Base-by-base conservation (phyloP, 139 green algal species). In the Micromonas pusilla region DNA sequence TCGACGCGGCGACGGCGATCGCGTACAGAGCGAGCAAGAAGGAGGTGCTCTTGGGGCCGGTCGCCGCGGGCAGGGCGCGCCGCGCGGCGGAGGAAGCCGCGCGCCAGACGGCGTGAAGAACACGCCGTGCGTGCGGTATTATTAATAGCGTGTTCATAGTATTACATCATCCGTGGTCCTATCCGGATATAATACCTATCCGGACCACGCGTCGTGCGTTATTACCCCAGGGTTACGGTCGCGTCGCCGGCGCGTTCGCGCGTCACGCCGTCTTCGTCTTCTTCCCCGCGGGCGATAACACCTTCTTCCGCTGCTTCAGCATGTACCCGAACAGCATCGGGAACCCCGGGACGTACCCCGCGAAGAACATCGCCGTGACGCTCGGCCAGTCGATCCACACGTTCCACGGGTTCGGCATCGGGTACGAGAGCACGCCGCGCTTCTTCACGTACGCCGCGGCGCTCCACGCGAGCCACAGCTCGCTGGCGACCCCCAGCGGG, bases 251-350 rank as follows among this genome's bases (percentile, higher is more conserved):
- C 9, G 45, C 45, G 9, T 9, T 16, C 9, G 9, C 9, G 9
- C 45, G 16, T 76, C 76, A 78, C 32, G 25, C 52, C 26, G 4
- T 70, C 70, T 83, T 83, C 20, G 31, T 80, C 53, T 83, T 83
- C 4, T 78, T 81, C 80, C 64, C 0, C 23, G 34, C 83, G 67
- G 95, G 79, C n/a, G n/a, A n/a, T n/a, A n/a, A n/a, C 66, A 93
- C 77, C 84, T 93, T 96, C 39, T 85, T 90, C 33, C 91, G 84
- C 82, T 96, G 90, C 1, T 60, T 81, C 16, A 97, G 76, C 92
- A 97, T 96, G 86, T 97, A 92, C 30, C 81, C 34, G 82, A 93
- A 97, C 26, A 97, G 82, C 79, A 89, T 65, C 0, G 90, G 91
- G 21, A 95, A 88, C 79, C 39, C 67, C 52, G 38, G 54, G 26